Evolutionary conservation across 1,284 basidiomycete species (phyloP).

Genomic region (Uromyces viciae-fabae): DNA sequence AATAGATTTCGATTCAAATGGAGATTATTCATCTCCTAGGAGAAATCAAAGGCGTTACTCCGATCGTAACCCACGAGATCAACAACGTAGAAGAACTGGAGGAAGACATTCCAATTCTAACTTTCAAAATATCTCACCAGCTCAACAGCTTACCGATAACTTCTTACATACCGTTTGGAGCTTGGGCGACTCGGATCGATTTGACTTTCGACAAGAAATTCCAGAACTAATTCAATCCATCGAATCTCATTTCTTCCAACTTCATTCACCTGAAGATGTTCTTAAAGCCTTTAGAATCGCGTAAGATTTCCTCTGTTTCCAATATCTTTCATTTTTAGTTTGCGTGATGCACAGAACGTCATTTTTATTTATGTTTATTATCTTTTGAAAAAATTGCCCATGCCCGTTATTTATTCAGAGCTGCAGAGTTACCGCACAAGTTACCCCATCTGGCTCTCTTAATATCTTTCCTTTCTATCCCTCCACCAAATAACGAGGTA

Average conservation of each 20-base stretch:
- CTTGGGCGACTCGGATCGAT: slow-evolving; percentile 46
- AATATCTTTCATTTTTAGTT: background rate
- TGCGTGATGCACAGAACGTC: too few species aligned
- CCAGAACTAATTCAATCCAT: slow-evolving; percentile 46
- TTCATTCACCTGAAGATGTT: slow-evolving; percentile 28
- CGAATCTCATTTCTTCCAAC: slow-evolving; percentile 46
- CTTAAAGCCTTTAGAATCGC: slow-evolving; percentile 50
- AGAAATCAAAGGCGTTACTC: background rate
- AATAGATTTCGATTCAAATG: slow-evolving; percentile 9
- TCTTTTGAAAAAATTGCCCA: background rate
- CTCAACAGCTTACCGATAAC: slow-evolving; percentile 24
- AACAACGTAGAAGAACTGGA: slow-evolving; percentile 1
- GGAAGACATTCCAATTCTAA: slow-evolving; percentile 1
- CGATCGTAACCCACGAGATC: slow-evolving; percentile 20
- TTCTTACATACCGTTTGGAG: slow-evolving; percentile 34
- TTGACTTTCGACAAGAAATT: slow-evolving; percentile 47
- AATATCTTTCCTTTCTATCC: slow-evolving; percentile 67
- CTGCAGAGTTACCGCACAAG: slow-evolving; percentile 87
- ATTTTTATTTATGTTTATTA: background rate
- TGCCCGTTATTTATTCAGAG: slow-evolving; percentile 57
- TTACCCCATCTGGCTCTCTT: slow-evolving; percentile 79
- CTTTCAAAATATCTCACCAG: background rate
- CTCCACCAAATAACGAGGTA: slow-evolving; percentile 43
- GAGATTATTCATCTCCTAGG: slow-evolving; percentile 27
- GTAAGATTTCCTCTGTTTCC: slow-evolving; percentile 29